Evolutionary conservation across 2,329 filamentous ascomycete genomes (phyloP), one percentile per base, ranked within the genome.

Genomic region (Aspergillus glaucus): DNA sequence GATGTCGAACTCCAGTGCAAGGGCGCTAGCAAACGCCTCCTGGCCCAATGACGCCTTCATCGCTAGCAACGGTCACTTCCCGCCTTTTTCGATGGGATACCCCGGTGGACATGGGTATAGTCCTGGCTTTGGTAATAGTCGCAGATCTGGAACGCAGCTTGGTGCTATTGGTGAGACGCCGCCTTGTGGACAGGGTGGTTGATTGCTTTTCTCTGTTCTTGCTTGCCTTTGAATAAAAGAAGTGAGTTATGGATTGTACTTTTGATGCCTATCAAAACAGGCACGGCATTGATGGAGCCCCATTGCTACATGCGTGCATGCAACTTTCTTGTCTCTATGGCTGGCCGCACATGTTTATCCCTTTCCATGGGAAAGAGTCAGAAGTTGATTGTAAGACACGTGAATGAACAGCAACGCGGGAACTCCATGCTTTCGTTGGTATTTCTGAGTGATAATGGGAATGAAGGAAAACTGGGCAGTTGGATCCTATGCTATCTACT

Each of bases 151-250:
- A 30, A 54, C 61, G 15, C 65, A 63, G 43, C 69, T 68, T 47
- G 69, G 69, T 28, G 64, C 65, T 41, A 72, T 76, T 48, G 69
- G 69, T 5, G 70, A 73, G 49, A 77, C 72, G 28, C 74, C 75
- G 19, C 73, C 72, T 21, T 74, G 71, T 54, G 72, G 73, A 24
- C 75, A 79, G 56, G 70, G 70, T 36, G 73, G 73, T 46, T 75
- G 70, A 74, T 60, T 39, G 17, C 19, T 30, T 10, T n/a, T 37
- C n/a, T 14, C 34, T 17, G 7, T 7, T 8, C 2, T 19, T 22
- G 22, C 34, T 19, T 22, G 14, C 24, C 17, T 28, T 15, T 24
- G 2, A 21, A 17, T 44, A n/a, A 24, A 10, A 44, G 3, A 40
- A 30, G 15, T 39, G 19, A 30, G 15, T 28, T 7, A 19, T 43